These are phyloP conservation scores for Filosporella fistucella DNA, from an alignment of 495 filamentous ascomycete genomes.

Conservation along the genomic window DNA sequence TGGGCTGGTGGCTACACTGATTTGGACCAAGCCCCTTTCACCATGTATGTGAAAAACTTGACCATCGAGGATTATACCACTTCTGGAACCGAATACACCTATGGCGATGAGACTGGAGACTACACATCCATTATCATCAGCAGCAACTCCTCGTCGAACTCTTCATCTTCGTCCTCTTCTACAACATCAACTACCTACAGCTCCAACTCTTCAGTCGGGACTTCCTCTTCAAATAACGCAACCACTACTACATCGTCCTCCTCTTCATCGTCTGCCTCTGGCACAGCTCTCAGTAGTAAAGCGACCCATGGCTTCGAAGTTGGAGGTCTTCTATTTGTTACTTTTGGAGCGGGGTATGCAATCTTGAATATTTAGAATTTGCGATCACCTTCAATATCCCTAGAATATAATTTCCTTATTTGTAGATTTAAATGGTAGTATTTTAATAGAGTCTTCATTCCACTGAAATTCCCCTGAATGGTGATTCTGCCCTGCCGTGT, in stretches of 20 bases:
- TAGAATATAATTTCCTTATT: too few species aligned
- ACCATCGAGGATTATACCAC: slow-evolving; percentile 88
- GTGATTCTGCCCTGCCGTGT: too few species aligned
- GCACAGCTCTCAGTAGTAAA: too few species aligned
- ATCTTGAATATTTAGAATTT: too few species aligned
- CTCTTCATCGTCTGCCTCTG: neutral
- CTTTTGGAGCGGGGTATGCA: too few species aligned
- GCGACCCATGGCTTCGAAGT: too few species aligned
- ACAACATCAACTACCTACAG: neutral
- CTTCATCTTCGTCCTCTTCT: neutral
- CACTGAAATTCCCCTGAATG: too few species aligned
- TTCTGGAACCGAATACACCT: slow-evolving; percentile 66
- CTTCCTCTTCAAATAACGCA: neutral
- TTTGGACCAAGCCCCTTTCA: slow-evolving; percentile 75
- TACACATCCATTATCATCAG: slow-evolving; percentile 72
- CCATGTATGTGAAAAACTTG: slow-evolving; percentile 75
- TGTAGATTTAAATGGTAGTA: too few species aligned
- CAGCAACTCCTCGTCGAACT: neutral
- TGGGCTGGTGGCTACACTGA: slow-evolving; percentile 85
- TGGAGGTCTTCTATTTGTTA: too few species aligned
- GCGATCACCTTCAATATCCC: too few species aligned
- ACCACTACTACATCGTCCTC: neutral
- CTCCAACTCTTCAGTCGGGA: neutral
- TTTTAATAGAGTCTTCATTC: too few species aligned
- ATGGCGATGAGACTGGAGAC: slow-evolving; percentile 67